A percentile compares a stretch with the other conserved stretches of the same genome.
phyloP scores from a whole-genome alignment of 192 early-diverging fungal species.

The Backusella luteola region DNA sequence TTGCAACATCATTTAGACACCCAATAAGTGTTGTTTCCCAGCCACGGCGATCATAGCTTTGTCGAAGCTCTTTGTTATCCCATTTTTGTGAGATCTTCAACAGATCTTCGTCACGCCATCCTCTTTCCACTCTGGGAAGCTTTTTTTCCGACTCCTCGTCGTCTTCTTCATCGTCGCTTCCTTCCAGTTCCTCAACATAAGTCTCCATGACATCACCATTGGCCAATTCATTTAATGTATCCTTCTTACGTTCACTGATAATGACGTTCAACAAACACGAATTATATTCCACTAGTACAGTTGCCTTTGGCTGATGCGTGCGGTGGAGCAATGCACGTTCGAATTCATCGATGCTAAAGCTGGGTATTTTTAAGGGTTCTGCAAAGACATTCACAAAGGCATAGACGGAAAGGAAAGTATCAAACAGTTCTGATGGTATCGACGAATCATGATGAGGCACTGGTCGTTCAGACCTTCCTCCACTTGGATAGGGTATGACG shows the following conservation, averaged over 20 bases:
- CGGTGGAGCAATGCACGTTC: conserved; percentile 58
- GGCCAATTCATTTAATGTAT: conserved; percentile 12
- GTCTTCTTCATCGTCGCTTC: neutral
- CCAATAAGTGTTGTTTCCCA: conserved; percentile 51
- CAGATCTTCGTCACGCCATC: conserved; percentile 20
- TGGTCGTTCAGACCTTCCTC: conserved; percentile 44
- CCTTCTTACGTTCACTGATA: conserved; percentile 44
- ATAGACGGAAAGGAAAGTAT: conserved; percentile 58
- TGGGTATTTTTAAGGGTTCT: conserved; percentile 62
- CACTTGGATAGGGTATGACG: conserved; percentile 22
- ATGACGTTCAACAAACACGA: conserved; percentile 47
- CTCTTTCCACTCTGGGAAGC: conserved; percentile 9
- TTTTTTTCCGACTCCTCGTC: neutral
- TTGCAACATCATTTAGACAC: conserved; percentile 51
- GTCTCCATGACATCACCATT: conserved; percentile 23
- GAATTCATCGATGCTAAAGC: conserved; percentile 79
- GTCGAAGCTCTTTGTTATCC: conserved; percentile 45
- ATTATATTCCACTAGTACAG: conserved; percentile 49
- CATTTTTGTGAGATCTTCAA: conserved; percentile 40
- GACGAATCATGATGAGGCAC: conserved; percentile 40
- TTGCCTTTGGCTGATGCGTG: conserved; percentile 35
- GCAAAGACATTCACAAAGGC: conserved; percentile 65
- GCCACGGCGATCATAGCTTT: conserved; percentile 37
- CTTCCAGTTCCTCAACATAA: conserved; percentile 11
- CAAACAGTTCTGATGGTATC: conserved; percentile 44